Base-by-base conservation (phyloP, 768 basidiomycete species). In the Rhizopogon vesiculosus region DNA sequence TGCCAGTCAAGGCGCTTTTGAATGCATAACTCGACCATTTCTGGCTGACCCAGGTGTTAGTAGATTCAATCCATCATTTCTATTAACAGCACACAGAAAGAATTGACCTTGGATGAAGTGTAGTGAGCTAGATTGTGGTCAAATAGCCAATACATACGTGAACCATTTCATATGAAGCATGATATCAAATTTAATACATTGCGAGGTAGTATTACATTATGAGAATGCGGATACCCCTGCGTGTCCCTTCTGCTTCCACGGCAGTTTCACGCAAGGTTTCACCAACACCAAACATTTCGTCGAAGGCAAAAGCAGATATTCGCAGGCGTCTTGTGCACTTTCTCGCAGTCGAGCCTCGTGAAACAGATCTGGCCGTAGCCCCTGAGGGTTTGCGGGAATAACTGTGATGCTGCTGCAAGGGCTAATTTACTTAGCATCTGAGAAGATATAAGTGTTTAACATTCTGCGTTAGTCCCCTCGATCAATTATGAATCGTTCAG, bases 301-400 rank as follows among this genome's bases (percentile, higher is more conserved):
- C 64, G 42, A 62, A 59, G 52, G 51, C 57, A 3, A 63, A 41
- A 41, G 51, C 59, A 0, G 66, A 67, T 43, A 58, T 72, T 25
- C 69, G 71, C 19, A 64, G 64, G 35, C 73, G 82, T 43, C 68
- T 89, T 48, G 71, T 89, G 2, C 70, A 72, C 40, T 77, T 79
- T 44, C 72, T 80, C 40, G 78, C 81, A 5, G 73, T 78, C n/a
- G 76, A 79, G 3, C 71, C 80, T 22, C 71, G 83, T 28, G 67
- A 80, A 3, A 53, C 63, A 10, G 72, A 72, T 0, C 70, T 70
- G n/a, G 67, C 70, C 10, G 56, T 76, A 48, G 73, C 62, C 53
- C n/a, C n/a, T n/a, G n/a, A 65, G 78, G 56, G 73, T 85, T n/a
- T 78, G 76, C 28, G 80, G 78, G 22, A 54, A 69, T 5, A 72